Evolutionary conservation across 192 early-diverging fungal genomes (phyloP).

Genomic region (Gamsiella multidivaricata): DNA sequence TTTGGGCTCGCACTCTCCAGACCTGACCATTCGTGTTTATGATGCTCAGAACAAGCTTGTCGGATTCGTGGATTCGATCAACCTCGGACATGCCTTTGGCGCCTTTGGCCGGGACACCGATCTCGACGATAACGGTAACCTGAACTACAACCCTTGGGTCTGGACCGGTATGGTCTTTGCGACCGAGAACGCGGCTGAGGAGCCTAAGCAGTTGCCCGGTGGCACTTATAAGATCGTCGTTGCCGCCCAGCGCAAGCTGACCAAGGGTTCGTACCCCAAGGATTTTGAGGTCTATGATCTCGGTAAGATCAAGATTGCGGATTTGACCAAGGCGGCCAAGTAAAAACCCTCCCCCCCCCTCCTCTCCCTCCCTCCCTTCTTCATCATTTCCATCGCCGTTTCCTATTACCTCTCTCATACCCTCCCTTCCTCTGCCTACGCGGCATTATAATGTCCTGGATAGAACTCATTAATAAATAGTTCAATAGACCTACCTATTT

Average conservation of each 20-base stretch:
- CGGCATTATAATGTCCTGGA: too few relatives aligned
- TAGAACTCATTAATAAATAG: too few relatives aligned
- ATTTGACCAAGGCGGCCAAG: background rate
- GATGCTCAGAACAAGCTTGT: constrained; percentile 17
- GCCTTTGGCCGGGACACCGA: constrained; percentile 10
- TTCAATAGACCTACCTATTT: too few relatives aligned
- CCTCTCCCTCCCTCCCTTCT: too few relatives aligned
- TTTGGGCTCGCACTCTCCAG: constrained; percentile 39
- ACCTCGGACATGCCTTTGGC: constrained; percentile 19
- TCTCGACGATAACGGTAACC: background rate
- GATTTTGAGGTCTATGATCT: constrained; percentile 28
- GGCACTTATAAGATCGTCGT: constrained; percentile 19
- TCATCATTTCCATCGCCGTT: too few relatives aligned
- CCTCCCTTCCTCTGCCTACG: too few relatives aligned
- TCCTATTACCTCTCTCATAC: too few relatives aligned
- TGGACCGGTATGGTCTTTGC: constrained; percentile 26
- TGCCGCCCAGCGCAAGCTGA: constrained; percentile 25
- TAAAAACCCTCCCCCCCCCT: too few relatives aligned
- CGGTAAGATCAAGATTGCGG: constrained; percentile 1
- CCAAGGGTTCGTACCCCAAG: constrained; percentile 17
- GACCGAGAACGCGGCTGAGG: background rate
- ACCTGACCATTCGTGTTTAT: constrained; percentile 16
- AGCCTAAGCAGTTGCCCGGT: background rate
- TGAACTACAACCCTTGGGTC: constrained; percentile 9
- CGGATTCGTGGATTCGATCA: constrained; percentile 9